Evolutionary conservation across 176 grass and related monocot species (phyloP).

Genomic region (Luzula sylvatica): DNA sequence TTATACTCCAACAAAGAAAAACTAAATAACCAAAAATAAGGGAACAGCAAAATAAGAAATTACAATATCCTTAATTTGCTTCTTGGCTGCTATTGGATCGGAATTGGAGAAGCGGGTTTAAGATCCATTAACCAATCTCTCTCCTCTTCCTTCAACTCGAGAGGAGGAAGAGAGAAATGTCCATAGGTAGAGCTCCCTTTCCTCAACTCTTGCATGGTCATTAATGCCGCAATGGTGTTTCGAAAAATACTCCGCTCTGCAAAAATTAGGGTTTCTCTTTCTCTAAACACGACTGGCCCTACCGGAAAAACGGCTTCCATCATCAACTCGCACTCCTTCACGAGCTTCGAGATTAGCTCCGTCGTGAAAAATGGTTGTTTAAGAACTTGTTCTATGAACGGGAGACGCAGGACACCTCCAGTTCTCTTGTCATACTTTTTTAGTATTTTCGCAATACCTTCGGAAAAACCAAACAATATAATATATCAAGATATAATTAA

Average conservation of each 20-base stretch:
- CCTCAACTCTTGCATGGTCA: constrained; percentile 73
- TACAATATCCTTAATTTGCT: neutral
- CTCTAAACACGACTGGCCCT: neutral
- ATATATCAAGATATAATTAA: too few species aligned
- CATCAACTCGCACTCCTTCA: constrained; percentile 69
- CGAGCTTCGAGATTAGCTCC: constrained; percentile 52
- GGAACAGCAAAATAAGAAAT: neutral
- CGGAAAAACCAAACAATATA: too few species aligned
- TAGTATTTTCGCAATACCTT: constrained; percentile 72
- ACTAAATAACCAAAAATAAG: neutral
- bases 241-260: constrained; percentile 49
- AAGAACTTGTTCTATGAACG: constrained; percentile 63
- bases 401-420: constrained; percentile 51
- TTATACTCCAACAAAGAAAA: neutral
- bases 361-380: constrained; percentile 87
- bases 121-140: constrained; percentile 44
- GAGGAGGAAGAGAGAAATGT: constrained; percentile 68
- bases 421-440: constrained; percentile 95
- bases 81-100: constrained; percentile 23
- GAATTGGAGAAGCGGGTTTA: constrained; percentile 33
- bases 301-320: constrained; percentile 53
- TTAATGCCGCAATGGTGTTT: constrained; percentile 75
- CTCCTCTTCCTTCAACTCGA: constrained; percentile 34
- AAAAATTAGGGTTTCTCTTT: constrained; percentile 21
- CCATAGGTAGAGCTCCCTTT: constrained; percentile 80